phyloP scores from a whole-genome alignment of 768 basidiomycete genomes.

The Sarcodon aspratus region DNA sequence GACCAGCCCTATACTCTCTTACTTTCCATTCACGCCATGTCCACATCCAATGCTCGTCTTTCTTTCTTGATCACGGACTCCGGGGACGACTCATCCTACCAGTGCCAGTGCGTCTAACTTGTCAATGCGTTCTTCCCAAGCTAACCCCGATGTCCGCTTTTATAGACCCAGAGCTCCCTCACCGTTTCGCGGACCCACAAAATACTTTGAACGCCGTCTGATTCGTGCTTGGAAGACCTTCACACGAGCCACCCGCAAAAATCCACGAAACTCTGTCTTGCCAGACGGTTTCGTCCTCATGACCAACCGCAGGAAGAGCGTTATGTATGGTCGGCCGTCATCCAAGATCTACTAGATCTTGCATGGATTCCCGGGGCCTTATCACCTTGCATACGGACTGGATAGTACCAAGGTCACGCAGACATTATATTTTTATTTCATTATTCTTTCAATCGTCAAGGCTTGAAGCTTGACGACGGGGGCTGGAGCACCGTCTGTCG shows the following conservation, averaged over 20 bases:
- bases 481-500: too few species aligned
- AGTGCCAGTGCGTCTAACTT: not conserved
- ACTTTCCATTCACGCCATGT: not conserved
- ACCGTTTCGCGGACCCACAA: conserved; percentile 13
- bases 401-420: too few species aligned
- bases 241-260: conserved; percentile 39
- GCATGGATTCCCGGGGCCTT: too few species aligned
- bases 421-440: too few species aligned
- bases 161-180: not conserved
- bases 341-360: too few species aligned
- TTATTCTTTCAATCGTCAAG: too few species aligned
- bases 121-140: too few species aligned
- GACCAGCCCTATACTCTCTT: not conserved
- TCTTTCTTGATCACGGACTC: not conserved
- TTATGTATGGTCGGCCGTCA: conserved; percentile 4
- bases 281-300: conserved; percentile 54
- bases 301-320: conserved; percentile 42
- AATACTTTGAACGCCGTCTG: conserved; percentile 45
- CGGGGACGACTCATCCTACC: not conserved
- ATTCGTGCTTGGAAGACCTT: conserved; percentile 52
- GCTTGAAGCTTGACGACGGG: too few species aligned
- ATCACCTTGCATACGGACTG: too few species aligned
- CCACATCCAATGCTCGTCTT: not conserved
- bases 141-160: too few species aligned
- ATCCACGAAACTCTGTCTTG: conserved; percentile 39